A percentile compares a stretch with the other conserved stretches of the same genome.
Evolutionary conservation across 768 basidiomycete genomes (phyloP).

Genomic region (Kwoniella sp.): DNA sequence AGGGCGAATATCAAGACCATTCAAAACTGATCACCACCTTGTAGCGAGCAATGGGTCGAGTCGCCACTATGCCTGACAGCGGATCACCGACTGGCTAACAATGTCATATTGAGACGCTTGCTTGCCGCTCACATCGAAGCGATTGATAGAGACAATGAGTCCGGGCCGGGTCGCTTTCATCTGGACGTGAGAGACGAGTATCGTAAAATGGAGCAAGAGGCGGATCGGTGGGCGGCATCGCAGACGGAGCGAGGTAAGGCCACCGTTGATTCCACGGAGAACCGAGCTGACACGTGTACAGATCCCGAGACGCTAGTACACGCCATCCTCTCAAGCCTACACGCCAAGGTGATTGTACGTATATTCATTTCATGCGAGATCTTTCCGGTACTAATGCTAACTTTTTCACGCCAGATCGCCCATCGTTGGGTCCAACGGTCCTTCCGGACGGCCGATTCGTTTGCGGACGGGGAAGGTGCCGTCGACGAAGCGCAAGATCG

Average conservation of each 20-base stretch:
- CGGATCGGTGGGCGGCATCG: slow-evolving; percentile 11
- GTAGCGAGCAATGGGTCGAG: slow-evolving; percentile 7
- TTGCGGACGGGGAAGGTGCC: background rate
- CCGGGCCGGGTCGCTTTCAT: slow-evolving; percentile 3
- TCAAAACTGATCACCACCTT: background rate
- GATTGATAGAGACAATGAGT: slow-evolving; percentile 18
- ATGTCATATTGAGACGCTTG: slow-evolving; percentile 9
- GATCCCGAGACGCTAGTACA: slow-evolving; percentile 12
- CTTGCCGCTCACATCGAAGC: slow-evolving; percentile 14
- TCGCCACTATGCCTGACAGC: slow-evolving; percentile 9
- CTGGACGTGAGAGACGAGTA: slow-evolving; percentile 10
- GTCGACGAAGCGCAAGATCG: slow-evolving; percentile 13
- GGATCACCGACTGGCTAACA: slow-evolving; percentile 14
- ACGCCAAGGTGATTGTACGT: slow-evolving; percentile 22
- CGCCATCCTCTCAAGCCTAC: slow-evolving; percentile 8
- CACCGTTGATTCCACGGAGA: no score
- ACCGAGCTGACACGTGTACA: background rate
- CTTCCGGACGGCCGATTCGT: slow-evolving; percentile 2
- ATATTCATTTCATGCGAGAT: no score
- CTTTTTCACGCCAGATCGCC: background rate
- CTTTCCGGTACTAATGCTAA: no score
- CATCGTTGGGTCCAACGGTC: slow-evolving; percentile 18
- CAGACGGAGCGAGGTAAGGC: slow-evolving; percentile 14
- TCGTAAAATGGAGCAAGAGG: slow-evolving; percentile 8
- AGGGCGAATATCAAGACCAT: no score